Evolutionary conservation across 2,329 filamentous ascomycete genomes (phyloP).

Genomic region (Thyridium curvatum): DNA sequence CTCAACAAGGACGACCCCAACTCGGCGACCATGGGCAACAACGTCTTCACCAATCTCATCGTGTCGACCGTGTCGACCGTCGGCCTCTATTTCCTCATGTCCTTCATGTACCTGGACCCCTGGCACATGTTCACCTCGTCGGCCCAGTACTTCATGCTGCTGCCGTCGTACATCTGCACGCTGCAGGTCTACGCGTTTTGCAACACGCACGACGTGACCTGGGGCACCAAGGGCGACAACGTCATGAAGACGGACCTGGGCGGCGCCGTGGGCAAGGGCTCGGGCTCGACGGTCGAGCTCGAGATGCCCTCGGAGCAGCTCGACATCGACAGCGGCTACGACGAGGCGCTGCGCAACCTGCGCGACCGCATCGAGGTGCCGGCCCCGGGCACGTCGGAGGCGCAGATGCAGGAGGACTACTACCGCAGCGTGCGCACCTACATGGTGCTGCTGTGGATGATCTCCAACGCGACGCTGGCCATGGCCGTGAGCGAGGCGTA

Average conservation of each 20-base stretch:
- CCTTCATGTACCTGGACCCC: conserved; percentile 91
- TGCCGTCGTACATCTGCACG: conserved; percentile 93
- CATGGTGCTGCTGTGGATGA: conserved; percentile 95
- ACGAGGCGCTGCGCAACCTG: conserved; percentile 92
- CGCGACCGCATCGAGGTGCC: conserved; percentile 86
- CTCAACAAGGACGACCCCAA: conserved; percentile 31
- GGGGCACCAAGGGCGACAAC: conserved; percentile 99
- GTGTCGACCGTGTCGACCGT: conserved; percentile 84
- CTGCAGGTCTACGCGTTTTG: conserved; percentile 98
- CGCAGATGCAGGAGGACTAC: conserved; percentile 94
- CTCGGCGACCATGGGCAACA: conserved; percentile 56
- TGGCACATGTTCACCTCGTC: conserved; percentile 98
- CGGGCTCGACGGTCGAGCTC: conserved; percentile 71
- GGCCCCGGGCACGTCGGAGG: conserved; percentile 53
- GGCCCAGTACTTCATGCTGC: conserved; percentile 84
- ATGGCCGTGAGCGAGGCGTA: conserved; percentile 93
- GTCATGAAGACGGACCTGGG: conserved; percentile 89
- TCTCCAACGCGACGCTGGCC: conserved; percentile 83
- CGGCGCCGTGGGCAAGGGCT: conserved; percentile 68
- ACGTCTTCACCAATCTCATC: conserved; percentile 92
- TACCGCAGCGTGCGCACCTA: conserved; percentile 96
- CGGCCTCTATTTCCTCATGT: conserved; percentile 94
- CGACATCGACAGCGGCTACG: conserved; percentile 96
- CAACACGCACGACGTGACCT: conserved; percentile 97
- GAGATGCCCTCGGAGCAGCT: conserved; percentile 98